phyloP scores from a whole-genome alignment of 345 rosid species.

The Excoecaria agallocha region DNA sequence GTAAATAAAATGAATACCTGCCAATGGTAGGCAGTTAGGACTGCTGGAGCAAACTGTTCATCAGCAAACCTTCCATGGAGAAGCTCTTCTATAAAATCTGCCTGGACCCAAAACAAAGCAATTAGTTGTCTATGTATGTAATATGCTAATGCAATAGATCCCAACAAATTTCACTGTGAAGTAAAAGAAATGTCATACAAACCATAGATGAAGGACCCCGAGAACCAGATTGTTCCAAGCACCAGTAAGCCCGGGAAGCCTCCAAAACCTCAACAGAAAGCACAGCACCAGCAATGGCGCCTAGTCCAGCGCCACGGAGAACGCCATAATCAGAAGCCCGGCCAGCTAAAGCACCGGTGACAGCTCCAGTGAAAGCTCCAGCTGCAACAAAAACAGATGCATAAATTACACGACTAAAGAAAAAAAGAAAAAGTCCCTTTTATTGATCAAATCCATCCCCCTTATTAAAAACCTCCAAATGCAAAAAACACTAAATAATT shows the following conservation, averaged over 20 bases:
- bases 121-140: conserved; percentile 3
- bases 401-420: background rate
- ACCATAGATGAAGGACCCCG: conserved; percentile 76
- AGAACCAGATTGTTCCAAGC: conserved; percentile 56
- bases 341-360: conserved; percentile 73
- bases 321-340: conserved; percentile 67
- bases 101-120: conserved; percentile 47
- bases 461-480: background rate
- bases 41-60: conserved; percentile 50
- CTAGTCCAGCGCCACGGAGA: conserved; percentile 69
- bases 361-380: too few species aligned
- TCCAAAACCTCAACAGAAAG: conserved; percentile 75
- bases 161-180: background rate
- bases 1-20: conserved; percentile 45
- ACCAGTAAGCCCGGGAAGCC: conserved; percentile 79
- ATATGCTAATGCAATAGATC: background rate
- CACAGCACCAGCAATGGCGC: conserved; percentile 72
- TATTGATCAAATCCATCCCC: too few species aligned
- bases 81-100: conserved; percentile 75
- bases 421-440: too few species aligned
- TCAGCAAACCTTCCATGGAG: conserved; percentile 52
- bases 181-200: background rate
- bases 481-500: background rate
- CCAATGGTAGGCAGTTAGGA: conserved; percentile 58
- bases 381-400: conserved; percentile 39